Evolutionary conservation across 2,329 filamentous ascomycete genomes (phyloP), one percentile per base, ranked within the genome.

Genomic region (Mycocentrospora acerina): DNA sequence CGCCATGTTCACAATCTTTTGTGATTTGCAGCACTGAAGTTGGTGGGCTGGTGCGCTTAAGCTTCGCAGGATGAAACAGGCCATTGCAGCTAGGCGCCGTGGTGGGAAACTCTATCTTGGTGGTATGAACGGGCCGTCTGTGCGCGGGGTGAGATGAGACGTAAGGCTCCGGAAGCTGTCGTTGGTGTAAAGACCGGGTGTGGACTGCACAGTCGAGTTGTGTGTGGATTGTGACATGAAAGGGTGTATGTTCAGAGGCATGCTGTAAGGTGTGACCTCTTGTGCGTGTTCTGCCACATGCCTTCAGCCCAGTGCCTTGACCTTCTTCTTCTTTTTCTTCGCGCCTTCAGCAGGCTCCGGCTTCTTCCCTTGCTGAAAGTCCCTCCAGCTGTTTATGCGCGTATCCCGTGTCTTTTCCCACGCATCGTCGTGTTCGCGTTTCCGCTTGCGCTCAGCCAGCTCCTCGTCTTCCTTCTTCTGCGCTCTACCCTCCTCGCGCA

Each of bases 401-500:
- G 89, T 80, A 44, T 98, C 93, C 31, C 93, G 76, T 17, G 86
- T 95, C 60, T 88, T 83, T 74, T 98, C 93, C 93, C 93, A 98
- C 48, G 90, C 86, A 71, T 93, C 83, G 52, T 97, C 90, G 67
- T 93, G 88, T 63, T 97, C 90, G 44, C 93, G 79, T 79, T 76
- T 76, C 41, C 72, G 53, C 66, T 76, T 76, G 40, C 72, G 58
- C 57, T 72, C 72, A 24, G 91, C 89, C 8, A 86, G 46, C 71
- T 96, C 91, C 55, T 90, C 87, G 15, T 98, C 93, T 58, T 83
- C 83, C 65, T 86, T 86, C 62, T 83, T 81, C 77, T 94, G 84
- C 73, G 93, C 85, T 37, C 93, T 78, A 6, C 93, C 93, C 68
- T 98, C 91, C 69, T 98, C 93, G 70, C 95, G 89, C 84, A 98